phyloP scores from a whole-genome alignment of 805 yeast genomes.

The Wickerhamomyces chambardii region DNA sequence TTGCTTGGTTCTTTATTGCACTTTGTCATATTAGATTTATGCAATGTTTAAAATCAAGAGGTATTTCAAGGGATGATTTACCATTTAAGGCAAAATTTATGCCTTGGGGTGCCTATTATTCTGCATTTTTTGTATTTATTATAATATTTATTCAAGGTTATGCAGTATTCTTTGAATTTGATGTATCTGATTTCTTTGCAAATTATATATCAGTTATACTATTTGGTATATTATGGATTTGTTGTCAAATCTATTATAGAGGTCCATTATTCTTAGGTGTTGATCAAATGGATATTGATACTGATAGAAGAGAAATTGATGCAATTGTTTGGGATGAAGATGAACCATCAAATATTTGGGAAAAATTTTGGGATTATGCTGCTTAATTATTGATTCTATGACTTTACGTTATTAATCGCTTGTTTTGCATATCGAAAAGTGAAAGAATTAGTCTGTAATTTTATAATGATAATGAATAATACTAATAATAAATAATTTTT shows the following conservation, averaged over 20 bases:
- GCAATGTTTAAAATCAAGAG: constrained; percentile 50
- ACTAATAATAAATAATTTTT: no score
- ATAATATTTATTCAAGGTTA: constrained; percentile 70
- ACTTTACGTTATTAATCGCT: no score
- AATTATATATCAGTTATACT: constrained; percentile 63
- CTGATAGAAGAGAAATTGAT: constrained; percentile 60
- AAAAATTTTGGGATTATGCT: constrained; percentile 40
- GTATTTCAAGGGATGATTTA: constrained; percentile 55
- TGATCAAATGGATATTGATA: constrained; percentile 61
- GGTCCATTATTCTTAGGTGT: constrained; percentile 34
- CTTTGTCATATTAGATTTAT: constrained; percentile 63
- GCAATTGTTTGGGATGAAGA: constrained; percentile 50
- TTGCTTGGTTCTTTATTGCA: constrained; percentile 64
- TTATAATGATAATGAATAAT: no score
- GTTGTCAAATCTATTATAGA: constrained; percentile 44
- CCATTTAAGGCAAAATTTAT: constrained; percentile 67
- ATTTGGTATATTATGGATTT: constrained; percentile 45
- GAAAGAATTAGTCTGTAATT: no score
- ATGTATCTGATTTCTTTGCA: constrained; percentile 52
- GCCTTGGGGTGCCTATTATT: constrained; percentile 62
- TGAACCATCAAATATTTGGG: constrained; percentile 42
- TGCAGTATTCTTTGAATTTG: constrained; percentile 42
- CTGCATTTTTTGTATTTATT: constrained; percentile 40
- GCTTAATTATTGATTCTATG: no score
- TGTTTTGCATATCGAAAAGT: no score